These are phyloP conservation scores for Auriscalpium orientale DNA, from an alignment of 768 basidiomycete species.

Conservation along the genomic window DNA sequence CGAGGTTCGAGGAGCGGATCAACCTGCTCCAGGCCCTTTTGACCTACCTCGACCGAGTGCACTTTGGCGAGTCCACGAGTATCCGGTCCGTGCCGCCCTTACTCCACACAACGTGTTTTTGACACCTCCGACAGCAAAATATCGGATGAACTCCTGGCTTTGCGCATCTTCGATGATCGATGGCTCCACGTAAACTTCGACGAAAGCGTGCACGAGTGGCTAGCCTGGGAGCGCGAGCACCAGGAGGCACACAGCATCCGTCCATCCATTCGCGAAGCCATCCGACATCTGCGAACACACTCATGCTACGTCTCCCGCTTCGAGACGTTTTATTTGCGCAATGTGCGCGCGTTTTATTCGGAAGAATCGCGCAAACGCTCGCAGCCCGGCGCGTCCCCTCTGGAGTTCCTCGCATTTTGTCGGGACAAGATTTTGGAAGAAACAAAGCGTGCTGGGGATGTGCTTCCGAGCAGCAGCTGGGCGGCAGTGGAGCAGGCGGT, in stretches of 20 bases:
- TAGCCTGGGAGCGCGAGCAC: conserved; percentile 6
- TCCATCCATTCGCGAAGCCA: conserved; percentile 37
- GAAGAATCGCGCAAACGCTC: conserved; percentile 38
- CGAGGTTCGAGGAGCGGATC: conserved; percentile 59
- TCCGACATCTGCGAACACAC: conserved; percentile 49
- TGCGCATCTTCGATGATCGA: conserved; percentile 5
- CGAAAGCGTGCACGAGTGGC: conserved; percentile 8
- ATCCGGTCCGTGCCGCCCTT: conserved; percentile 4
- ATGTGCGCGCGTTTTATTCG: conserved; percentile 46
- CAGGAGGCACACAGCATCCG: conserved; percentile 36
- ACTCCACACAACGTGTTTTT: too few species aligned
- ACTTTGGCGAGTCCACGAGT: conserved; percentile 32
- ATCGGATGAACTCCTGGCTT: conserved; percentile 1
- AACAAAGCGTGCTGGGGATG: conserved; percentile 38
- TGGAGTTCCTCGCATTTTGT: conserved; percentile 46
- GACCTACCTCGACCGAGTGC: conserved; percentile 1
- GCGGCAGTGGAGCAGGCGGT: conserved; percentile 42
- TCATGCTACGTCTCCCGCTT: conserved; percentile 48
- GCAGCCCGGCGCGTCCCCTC: conserved; percentile 34
- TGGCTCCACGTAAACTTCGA: neutral
- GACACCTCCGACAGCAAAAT: conserved; percentile 1
- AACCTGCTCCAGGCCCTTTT: conserved; percentile 27
- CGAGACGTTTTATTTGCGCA: conserved; percentile 45
- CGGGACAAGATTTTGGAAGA: conserved; percentile 48
- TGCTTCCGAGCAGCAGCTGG: conserved; percentile 47